Evolutionary conservation across 2,329 filamentous ascomycete genomes (phyloP), one percentile per base, ranked within the genome.

Genomic region (Ophiostoma pallidulum): DNA sequence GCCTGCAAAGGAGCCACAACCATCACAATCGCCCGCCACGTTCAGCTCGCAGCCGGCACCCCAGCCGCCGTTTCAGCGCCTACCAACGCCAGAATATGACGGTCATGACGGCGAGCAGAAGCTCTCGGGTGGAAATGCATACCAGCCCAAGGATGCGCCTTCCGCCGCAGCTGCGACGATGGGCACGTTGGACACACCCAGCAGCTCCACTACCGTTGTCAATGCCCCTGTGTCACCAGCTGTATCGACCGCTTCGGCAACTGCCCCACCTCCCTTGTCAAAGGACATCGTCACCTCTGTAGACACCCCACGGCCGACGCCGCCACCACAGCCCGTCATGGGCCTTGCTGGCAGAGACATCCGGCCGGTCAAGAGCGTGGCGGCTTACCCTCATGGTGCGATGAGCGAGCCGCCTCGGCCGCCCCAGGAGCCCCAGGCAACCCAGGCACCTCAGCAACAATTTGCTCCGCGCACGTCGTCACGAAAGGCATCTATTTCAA

Each of bases 21-120:
- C 19, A 8, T 12, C 24, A 10, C 47, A 32, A 14, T 36, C 47
- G 26, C 41, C 36, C 3, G 33, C 38, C 18, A 20, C 40, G 12
- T 48, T 26, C 22, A 48, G 36, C n/a, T 24, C 45, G 12, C 47
- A 33, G 8, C 32, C 33, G 26, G 35, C 32, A 8, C 42, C 37
- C 8, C 29, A 51, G 8, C 50, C 49, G 7, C 49, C 35, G 4
- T 45, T 56, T 12, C 56, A 64, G 33, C 64, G 70, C 2, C 68
- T 70, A 9, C 72, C 72, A 1, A 74, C 71, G 2, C 71, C 72
- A 14, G 72, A 75, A 38, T 73, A 74, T 33, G 64, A 65, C 18
- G 63, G 67, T 37, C 70, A 73, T 10, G 48, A 58, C 65, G 44
- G 64, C 64, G 50, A 63, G 4, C 8, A 47, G 41, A 8, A 41